Conservation (phyloP, 495 filamentous ascomycete genomes). For the Rhizodiscina lignyota region DNA sequence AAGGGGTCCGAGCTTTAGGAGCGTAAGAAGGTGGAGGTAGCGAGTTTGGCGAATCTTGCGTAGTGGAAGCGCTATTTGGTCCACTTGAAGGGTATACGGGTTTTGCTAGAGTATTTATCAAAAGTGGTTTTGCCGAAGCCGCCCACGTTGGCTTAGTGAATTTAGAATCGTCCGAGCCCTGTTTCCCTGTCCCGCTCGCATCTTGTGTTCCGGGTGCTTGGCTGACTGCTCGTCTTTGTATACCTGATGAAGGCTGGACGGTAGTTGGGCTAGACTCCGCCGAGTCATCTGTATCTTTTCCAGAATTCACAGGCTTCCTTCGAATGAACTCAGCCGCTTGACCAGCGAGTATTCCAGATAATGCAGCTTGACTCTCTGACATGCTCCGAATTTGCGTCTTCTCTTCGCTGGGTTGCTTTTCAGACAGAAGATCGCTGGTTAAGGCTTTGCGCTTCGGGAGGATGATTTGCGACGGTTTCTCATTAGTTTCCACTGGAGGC, state of each 20-base stretch:
- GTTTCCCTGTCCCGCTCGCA: not conserved
- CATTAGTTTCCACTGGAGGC: conserved; percentile 11
- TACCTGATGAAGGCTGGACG: conserved; percentile 7
- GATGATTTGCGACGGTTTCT: conserved; percentile 12
- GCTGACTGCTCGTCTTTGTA: no score
- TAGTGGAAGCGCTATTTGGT: conserved; percentile 1
- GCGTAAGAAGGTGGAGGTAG: conserved; percentile 8
- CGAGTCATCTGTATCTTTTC: conserved; percentile 1
- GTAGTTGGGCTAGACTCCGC: not conserved
- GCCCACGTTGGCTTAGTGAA: no score
- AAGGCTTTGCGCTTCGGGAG: conserved; percentile 24
- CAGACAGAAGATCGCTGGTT: conserved; percentile 19
- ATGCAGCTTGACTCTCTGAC: not conserved
- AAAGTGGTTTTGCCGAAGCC: not conserved
- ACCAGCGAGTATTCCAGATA: conserved; percentile 8
- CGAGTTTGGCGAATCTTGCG: conserved; percentile 8
- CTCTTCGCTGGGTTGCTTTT: no score
- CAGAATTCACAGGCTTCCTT: conserved; percentile 5
- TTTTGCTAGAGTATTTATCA: conserved; percentile 14
- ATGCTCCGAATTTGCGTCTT: conserved; percentile 9
- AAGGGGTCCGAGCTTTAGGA: conserved; percentile 14
- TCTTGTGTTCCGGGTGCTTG: not conserved
- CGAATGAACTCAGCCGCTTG: conserved; percentile 5
- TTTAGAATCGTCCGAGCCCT: no score
- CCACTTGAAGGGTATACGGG: conserved; percentile 13